Percentiles rank a stretch among this genome's conserved stretches.
Evolutionary conservation across 176 grass and related monocot species (phyloP).

Genomic region (Calamus simplicifolius): DNA sequence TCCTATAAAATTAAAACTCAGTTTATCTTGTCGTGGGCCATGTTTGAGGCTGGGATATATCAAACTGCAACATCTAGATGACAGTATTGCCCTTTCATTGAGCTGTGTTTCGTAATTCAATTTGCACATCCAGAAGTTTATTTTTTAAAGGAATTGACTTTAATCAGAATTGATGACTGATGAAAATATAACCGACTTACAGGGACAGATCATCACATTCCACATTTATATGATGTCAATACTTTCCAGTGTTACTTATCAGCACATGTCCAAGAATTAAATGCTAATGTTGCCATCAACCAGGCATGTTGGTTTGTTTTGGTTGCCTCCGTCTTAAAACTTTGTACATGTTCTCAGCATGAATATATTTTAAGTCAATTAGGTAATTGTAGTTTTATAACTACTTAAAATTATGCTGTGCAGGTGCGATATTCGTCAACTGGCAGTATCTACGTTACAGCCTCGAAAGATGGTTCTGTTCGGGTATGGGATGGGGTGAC

Average conservation of each 20-base stretch:
- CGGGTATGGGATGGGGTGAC: constrained; percentile 76
- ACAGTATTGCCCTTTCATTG: no score
- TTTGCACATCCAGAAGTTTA: no score
- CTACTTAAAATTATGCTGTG: not conserved
- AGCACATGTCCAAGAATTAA: constrained; percentile 49
- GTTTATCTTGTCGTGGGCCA: no score
- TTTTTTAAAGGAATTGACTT: not conserved
- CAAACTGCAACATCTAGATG: no score
- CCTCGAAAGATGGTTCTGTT: constrained; percentile 90
- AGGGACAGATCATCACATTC: constrained; percentile 90
- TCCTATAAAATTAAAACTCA: no score
- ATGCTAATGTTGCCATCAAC: constrained; percentile 67
- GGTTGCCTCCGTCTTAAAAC: no score
- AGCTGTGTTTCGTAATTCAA: no score
- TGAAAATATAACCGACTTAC: constrained; percentile 11
- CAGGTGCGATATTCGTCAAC: constrained; percentile 77
- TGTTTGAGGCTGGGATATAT: no score
- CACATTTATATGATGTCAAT: constrained; percentile 95
- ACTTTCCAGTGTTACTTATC: constrained; percentile 94
- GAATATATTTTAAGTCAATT: not conserved
- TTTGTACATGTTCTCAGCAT: no score
- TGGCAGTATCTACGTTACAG: constrained; percentile 80
- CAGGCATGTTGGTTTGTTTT: constrained; percentile 37
- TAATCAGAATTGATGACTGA: not conserved
- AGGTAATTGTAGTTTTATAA: not conserved